Evolutionary conservation across 305 asterid species (phyloP), one percentile per base, ranked within the genome.

Genomic region (Rubia peregrina): DNA sequence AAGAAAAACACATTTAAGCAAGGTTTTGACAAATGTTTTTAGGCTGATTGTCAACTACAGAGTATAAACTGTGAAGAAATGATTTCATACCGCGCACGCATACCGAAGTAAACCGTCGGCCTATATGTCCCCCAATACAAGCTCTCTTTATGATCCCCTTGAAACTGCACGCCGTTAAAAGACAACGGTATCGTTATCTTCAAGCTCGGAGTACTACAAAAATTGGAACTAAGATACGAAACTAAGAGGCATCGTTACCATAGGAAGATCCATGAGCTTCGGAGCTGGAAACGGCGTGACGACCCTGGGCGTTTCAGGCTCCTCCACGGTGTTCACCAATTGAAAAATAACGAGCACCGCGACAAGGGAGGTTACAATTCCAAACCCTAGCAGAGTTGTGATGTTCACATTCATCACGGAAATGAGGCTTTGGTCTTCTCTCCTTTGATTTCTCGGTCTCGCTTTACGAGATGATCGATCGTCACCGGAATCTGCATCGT

Each of bases 101-200:
- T 74, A 51, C 97, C 99, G 61, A 91, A 89, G 78, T 93, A 90
- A 76, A 90, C 88, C 73, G 90, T 90, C 70, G 99, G 99, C 83
- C 99, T 83, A 72, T 94, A 94, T 4, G 97, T 94, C 73, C 99
- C 99, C 99, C 99, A 94, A 69, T 91, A 94, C 75, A 91, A 86
- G 81, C 95, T 87, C 87, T 91, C 99, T 82, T 71, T 89, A 76
- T 94, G 99, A 77, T 87, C 93, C 81, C 96, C 97, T 83, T 89
- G 87, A 85, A 93, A 93, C 97, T 89, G 86, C 80, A 76, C 57
- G 14, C 57, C 57, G 8, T 17, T 12, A n/a, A 16, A 51, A 5
- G 17, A 30, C 33, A 51, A 51, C 9, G 8, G 57, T 51, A 51
- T 6, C 9, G 22, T 16, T 17, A 51, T 51, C 57, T 51, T 51